Base-by-base conservation (phyloP, 2,329 filamentous ascomycete genomes). In the Stylonectria norvegica region DNA sequence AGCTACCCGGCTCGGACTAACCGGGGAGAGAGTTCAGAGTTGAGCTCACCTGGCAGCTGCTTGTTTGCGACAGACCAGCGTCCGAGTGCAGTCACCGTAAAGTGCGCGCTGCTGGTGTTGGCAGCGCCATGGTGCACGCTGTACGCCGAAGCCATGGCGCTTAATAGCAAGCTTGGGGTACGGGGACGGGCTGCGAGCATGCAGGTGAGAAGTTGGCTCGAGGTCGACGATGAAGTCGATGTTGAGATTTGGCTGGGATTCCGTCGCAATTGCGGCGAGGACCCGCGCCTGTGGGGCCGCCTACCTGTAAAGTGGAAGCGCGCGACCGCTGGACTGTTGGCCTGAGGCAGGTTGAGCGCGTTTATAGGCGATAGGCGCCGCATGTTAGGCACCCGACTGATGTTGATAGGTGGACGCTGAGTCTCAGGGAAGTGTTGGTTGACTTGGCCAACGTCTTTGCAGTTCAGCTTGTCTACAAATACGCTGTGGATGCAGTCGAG, bases 41-140 rank as follows among this genome's bases (percentile, higher is more conserved):
- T 5, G 6, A 6, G 56, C 70, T 45, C 63, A 85, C 81, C 66
- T 55, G 89, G 87, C 22, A 93, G 72, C 45, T 83, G 76, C 59
- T 80, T 84, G 58, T 82, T 81, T 45, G 83, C 70, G 53, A 89
- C 81, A 28, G 88, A 95, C 90, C 90, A 96, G 52, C 90, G 75
- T 64, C 83, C 84, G 48, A 95, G 69, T 29, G 84, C 79, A 12
- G 88, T 94, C 44, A 86, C 65, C 2, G 88, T 94, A 45, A 60
- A 58, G n/a, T n/a, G n/a, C n/a, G n/a, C n/a, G 28, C 57, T 52
- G 30, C 60, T 58, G 45, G 46, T 46, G 31, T 53, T 52, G 50
- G 59, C 52, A 40, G 62, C 50, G 56, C 62, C 60, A 56, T 64
- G 58, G 54, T 62, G 60, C 51, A 57, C 56, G 60, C 59, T 61